phyloP scores from a whole-genome alignment of 306 rosid genomes.

The Cucurbita ficifolia region DNA sequence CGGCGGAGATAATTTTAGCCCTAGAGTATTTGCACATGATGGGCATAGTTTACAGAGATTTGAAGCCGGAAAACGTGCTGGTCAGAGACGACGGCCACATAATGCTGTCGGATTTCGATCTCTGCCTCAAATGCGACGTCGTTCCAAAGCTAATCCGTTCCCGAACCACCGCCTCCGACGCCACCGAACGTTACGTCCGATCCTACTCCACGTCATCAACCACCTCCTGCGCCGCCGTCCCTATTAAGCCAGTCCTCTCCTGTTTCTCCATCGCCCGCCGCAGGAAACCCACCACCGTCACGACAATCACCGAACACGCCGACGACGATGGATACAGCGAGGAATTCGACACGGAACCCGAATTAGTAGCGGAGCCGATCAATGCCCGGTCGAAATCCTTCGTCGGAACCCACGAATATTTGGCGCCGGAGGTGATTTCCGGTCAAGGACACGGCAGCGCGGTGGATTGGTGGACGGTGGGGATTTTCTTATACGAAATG shows the following conservation, averaged over 20 bases:
- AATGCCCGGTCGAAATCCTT: slow-evolving; percentile 73
- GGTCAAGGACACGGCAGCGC: slow-evolving; percentile 97
- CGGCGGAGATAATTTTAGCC: slow-evolving; percentile 77
- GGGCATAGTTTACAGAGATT: slow-evolving; percentile 92
- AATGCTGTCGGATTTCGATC: slow-evolving; percentile 93
- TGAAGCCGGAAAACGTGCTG: slow-evolving; percentile 90
- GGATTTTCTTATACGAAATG: slow-evolving; percentile 87
- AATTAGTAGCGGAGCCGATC: slow-evolving; percentile 80
- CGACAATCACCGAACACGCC: slow-evolving; percentile 50
- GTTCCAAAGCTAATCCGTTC: slow-evolving; percentile 54
- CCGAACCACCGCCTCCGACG: slow-evolving; percentile 15
- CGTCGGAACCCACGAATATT: slow-evolving; percentile 86
- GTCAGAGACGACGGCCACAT: slow-evolving; percentile 92
- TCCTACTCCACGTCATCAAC: slow-evolving; percentile 9
- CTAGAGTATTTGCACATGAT: slow-evolving; percentile 94
- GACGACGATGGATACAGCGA: background rate
- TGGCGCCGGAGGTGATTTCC: slow-evolving; percentile 87
- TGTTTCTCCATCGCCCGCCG: slow-evolving; percentile 50
- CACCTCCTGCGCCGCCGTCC: slow-evolving; percentile 45
- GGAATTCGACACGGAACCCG: slow-evolving; percentile 17
- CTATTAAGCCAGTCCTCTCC: slow-evolving; percentile 79
- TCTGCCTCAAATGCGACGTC: slow-evolving; percentile 85
- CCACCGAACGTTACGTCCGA: background rate
- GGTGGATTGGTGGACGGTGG: slow-evolving; percentile 97
- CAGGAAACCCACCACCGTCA: slow-evolving; percentile 34